Evolutionary conservation across 2,329 filamentous ascomycete genomes (phyloP), one percentile per base, ranked within the genome.

Genomic region (Colletotrichum eremochloae): DNA sequence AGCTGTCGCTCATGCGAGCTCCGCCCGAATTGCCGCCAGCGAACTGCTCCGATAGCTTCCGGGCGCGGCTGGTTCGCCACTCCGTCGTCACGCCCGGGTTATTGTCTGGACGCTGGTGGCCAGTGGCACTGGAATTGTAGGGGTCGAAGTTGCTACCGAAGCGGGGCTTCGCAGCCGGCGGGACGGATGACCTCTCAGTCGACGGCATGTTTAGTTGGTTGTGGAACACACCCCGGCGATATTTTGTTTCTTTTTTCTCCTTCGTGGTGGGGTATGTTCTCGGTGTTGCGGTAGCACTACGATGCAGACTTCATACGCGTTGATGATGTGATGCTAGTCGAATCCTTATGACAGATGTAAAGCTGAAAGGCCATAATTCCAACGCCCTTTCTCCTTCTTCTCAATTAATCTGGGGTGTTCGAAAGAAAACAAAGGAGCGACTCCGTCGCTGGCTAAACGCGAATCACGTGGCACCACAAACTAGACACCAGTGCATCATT

Each of bases 101-200:
- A 71, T 90, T 91, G 72, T 96, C 93, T 53, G 93, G 90, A 52
- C 90, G 88, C 81, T 97, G 95, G 80, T 97, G 94, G 57, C 94
- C 94, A 0, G 92, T 91, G 7, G 92, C 90, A 15, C 90, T 89
- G 18, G 91, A 91, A 82, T 94, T 94, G 90, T 91, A 93, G 6
- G 90, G 86, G 80, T 93, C 91, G 77, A 92, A 93, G 71, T 79
- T 78, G 46, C 82, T 81, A 36, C 82, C 80, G 77, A 82, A 80
- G 46, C 77, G 79, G 31, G 87, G 85, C 61, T 84, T 79, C 29
- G 84, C 82, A 42, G 82, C 80, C 71, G 77, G 81, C 68, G 79
- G 74, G 0, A 78, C 74, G 33, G 55, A 6, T 12, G 74, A 61
- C 63, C 48, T 57, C 29, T 63, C 65, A 12, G 63, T 61, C 42